phyloP scores from a whole-genome alignment of 2,329 filamentous ascomycete genomes.

The Sarocladiaceae sp. region DNA sequence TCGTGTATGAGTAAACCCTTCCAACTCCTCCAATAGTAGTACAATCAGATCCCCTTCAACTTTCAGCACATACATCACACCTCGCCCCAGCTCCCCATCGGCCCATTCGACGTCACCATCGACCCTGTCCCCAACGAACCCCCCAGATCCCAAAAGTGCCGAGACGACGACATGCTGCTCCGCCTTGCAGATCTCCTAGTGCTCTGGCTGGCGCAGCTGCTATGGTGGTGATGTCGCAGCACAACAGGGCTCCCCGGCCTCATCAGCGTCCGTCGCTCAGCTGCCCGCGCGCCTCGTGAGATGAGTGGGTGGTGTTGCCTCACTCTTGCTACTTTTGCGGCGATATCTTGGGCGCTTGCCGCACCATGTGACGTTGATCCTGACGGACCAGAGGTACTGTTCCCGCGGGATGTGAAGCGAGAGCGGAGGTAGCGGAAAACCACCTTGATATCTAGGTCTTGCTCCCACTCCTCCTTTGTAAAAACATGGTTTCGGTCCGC shows the following conservation, averaged over 20 bases:
- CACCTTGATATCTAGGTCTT: conserved; percentile 81
- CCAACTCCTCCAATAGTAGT: not conserved
- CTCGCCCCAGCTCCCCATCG: conserved; percentile 75
- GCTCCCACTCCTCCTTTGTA: conserved; percentile 84
- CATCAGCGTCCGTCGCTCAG: conserved; percentile 51
- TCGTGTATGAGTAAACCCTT: too few species aligned
- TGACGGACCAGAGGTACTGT: conserved; percentile 35
- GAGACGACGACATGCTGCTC: conserved; percentile 59
- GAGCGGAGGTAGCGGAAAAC: conserved; percentile 83
- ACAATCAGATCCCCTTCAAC: not conserved
- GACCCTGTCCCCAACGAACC: conserved; percentile 72
- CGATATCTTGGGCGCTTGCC: conserved; percentile 54
- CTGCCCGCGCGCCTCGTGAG: conserved; percentile 40
- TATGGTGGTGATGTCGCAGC: conserved; percentile 35
- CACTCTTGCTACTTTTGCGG: conserved; percentile 75
- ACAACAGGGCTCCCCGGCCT: conserved; percentile 42
- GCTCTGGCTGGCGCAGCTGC: conserved; percentile 84
- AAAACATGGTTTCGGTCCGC: conserved; percentile 30
- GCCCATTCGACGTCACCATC: conserved; percentile 58
- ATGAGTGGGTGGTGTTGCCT: conserved; percentile 86
- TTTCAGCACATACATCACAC: conserved; percentile 36
- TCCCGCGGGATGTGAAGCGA: conserved; percentile 56
- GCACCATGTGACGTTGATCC: conserved; percentile 34
- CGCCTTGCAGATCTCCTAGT: conserved; percentile 64
- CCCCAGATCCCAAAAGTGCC: conserved; percentile 91